phyloP scores from a whole-genome alignment of 2,329 filamentous ascomycete species.

The Macrophomina tecta region DNA sequence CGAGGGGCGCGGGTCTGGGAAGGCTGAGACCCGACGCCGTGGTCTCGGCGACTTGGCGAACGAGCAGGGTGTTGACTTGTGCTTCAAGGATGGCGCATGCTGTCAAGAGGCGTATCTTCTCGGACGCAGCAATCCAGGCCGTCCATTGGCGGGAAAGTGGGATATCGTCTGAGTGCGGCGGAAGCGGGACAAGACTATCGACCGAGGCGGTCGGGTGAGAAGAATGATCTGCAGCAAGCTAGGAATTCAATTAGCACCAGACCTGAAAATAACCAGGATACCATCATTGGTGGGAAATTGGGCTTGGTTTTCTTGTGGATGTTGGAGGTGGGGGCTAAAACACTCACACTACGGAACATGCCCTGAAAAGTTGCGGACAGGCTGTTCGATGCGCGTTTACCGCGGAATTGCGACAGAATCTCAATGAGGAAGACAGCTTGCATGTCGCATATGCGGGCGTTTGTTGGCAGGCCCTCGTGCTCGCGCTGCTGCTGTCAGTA shows the following conservation, averaged over 20 bases:
- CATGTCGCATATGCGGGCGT: slow-evolving; percentile 47
- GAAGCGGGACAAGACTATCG: slow-evolving; percentile 19
- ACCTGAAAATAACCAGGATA: neutral
- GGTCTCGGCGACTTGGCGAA: slow-evolving; percentile 18
- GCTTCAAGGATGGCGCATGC: slow-evolving; percentile 52
- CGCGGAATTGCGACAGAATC: slow-evolving; percentile 49
- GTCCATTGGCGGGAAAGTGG: slow-evolving; percentile 38
- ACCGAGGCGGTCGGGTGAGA: slow-evolving; percentile 21
- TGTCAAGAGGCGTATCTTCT: slow-evolving; percentile 46
- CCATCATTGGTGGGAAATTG: slow-evolving; percentile 11
- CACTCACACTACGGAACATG: slow-evolving; percentile 43
- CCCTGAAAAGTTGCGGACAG: slow-evolving; percentile 47
- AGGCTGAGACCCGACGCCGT: slow-evolving; percentile 39
- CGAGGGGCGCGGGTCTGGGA: slow-evolving; percentile 43
- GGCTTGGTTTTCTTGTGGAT: slow-evolving; percentile 9
- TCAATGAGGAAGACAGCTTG: slow-evolving; percentile 54
- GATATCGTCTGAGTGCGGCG: slow-evolving; percentile 32
- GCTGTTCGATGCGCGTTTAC: slow-evolving; percentile 44
- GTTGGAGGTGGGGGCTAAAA: slow-evolving; percentile 28
- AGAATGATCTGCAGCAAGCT: slow-evolving; percentile 16
- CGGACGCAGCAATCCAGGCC: slow-evolving; percentile 41
- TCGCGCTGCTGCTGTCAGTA: slow-evolving; percentile 28
- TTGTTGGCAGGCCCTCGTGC: slow-evolving; percentile 29
- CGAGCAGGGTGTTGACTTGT: slow-evolving; percentile 34
- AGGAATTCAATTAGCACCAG: slow-evolving; percentile 6